These are phyloP conservation scores for Cenchrus purpureus DNA, from an alignment of 176 grass and related monocot genomes.

Conservation along the genomic window DNA sequence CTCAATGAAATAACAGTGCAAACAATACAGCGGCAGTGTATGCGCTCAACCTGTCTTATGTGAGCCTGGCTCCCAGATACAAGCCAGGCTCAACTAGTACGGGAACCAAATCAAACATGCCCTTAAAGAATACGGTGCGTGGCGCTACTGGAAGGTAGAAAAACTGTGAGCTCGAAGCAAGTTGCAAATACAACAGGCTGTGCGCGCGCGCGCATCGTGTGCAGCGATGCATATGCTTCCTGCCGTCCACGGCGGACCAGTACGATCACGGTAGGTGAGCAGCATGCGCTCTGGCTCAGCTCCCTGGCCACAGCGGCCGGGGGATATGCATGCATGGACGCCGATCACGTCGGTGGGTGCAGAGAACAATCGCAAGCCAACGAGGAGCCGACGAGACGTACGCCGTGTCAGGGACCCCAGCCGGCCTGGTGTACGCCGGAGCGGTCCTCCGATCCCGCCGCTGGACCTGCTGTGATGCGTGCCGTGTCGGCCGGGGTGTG, in stretches of 20 bases:
- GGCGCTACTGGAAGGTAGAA: neutral
- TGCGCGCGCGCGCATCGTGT: neutral
- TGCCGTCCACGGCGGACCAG: neutral
- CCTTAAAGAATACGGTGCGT: too few relatives aligned
- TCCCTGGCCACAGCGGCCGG: too few relatives aligned
- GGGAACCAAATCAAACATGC: too few relatives aligned
- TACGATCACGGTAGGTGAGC: conserved; percentile 11
- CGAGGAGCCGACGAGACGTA: neutral
- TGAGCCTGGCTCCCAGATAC: too few relatives aligned
- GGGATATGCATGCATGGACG: neutral
- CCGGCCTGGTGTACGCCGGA: neutral
- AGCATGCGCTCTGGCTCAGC: neutral
- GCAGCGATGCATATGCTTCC: neutral
- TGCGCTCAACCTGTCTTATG: too few relatives aligned
- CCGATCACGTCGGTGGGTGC: conserved; percentile 4
- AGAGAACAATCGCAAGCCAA: conserved; percentile 36
- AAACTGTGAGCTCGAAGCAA: neutral
- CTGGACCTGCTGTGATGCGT: neutral
- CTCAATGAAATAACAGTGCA: too few relatives aligned
- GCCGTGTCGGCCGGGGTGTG: neutral
- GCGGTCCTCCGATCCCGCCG: neutral
- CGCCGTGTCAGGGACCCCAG: neutral
- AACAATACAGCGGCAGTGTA: too few relatives aligned
- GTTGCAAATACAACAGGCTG: neutral
- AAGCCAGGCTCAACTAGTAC: too few relatives aligned